Conservation (phyloP, 73 alveolate species). For the Loxodes magnus region DNA sequence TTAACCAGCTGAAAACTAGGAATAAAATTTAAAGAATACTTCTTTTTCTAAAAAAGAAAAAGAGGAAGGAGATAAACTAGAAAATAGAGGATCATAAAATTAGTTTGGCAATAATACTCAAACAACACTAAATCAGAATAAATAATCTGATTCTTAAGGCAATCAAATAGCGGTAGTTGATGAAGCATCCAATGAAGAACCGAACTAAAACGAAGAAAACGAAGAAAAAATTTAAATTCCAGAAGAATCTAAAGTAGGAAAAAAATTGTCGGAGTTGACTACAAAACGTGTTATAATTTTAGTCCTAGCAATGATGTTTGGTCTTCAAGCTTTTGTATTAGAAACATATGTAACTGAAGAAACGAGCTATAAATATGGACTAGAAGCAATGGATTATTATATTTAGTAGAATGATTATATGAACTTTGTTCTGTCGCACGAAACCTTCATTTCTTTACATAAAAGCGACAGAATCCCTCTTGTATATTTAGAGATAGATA, state of each 20-base stretch:
- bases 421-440: too few species aligned
- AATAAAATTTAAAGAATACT: too few species aligned
- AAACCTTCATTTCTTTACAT: constrained; percentile 15
- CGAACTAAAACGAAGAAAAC: neutral
- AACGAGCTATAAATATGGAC: neutral
- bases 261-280: constrained; percentile 64
- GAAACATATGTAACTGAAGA: neutral
- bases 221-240: constrained; percentile 8
- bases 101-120: too few species aligned
- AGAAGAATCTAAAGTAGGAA: constrained; percentile 37
- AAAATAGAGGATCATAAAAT: too few species aligned
- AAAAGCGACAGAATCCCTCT: constrained; percentile 33
- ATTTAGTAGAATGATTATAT: neutral
- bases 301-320: constrained; percentile 37
- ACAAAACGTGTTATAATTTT: constrained; percentile 59
- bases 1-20: too few species aligned
- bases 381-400: neutral
- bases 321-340: constrained; percentile 21
- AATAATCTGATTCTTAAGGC: too few species aligned
- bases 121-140: too few species aligned
- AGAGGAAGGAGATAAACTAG: too few species aligned
- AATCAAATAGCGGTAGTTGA: constrained; percentile 19
- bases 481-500: constrained; percentile 29
- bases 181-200: neutral
- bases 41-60: too few species aligned